Base-by-base conservation (phyloP, 2,329 filamentous ascomycete genomes). In the Botryosphaeria dothidea region DNA sequence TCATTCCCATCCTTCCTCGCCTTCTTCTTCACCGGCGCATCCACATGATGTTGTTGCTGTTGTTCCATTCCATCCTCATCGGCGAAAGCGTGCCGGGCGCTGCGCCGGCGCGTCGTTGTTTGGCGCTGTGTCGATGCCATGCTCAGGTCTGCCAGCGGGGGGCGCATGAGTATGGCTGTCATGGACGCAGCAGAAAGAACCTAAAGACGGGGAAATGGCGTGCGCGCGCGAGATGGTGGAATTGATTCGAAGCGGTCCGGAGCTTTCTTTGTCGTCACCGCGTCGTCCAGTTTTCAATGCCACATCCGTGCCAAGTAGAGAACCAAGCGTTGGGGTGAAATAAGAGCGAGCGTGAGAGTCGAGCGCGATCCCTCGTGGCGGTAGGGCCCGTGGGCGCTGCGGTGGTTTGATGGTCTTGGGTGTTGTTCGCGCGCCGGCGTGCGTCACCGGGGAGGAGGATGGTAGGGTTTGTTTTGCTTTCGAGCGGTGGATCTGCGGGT, bases 101-200 rank as follows among this genome's bases (percentile, higher is more conserved):
- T 83, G 70, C 79, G 75, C 71, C 82, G 75, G 75, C 81, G 80
- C 72, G 77, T 41, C 27, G 29, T 52, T 4, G 46, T 49, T 23
- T 27, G 27, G 23, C 23, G 23, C 49, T 29, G 25, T 69, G 78
- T 74, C 66, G 80, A 79, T 69, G 79, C 75, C 82, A 83, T 84
- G 67, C 75, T 78, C 68, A 83, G 77, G 34, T 75, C 71, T 75
- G 81, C 77, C 67, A 83, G 72, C 66, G 82, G 82, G 64, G 74
- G 73, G 67, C 78, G 76, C 68, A 74, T 38, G 23, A 65, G 45
- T 48, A 60, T 46, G 45, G 46, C 63, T 27, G 54, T 65, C 63
- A 65, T 65, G 63, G 52, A 56, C 49, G 61, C 61, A 36, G n/a
- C 4, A 27, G 25, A 31, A 13, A 13, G 13, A 34, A 21, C 8